phyloP scores from a whole-genome alignment of 371 early-diverging fungal species.

The Actinomucor elegans region DNA sequence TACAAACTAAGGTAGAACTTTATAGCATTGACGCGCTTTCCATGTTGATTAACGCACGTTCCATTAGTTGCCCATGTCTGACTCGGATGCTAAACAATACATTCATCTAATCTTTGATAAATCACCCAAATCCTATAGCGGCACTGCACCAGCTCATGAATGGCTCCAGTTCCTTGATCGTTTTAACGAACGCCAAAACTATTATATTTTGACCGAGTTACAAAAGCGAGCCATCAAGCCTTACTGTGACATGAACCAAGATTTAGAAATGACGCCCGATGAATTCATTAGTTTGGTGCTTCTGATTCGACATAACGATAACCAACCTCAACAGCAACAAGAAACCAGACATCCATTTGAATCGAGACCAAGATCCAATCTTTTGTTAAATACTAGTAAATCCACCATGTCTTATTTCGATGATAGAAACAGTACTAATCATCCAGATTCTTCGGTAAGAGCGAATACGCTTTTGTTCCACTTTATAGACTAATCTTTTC shows the following conservation, averaged over 20 bases:
- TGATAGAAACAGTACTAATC: constrained; percentile 6
- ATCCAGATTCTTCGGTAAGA: too few species aligned
- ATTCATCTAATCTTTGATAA: constrained; percentile 5
- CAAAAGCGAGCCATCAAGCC: constrained; percentile 13
- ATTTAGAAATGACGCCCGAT: constrained; percentile 25
- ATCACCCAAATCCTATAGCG: background rate
- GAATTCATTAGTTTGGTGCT: constrained; percentile 9
- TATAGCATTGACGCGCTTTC: background rate
- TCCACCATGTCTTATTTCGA: background rate
- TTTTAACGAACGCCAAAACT: constrained; percentile 5
- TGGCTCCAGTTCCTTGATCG: constrained; percentile 17
- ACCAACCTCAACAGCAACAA: background rate
- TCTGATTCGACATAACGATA: constrained; percentile 1
- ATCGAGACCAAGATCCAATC: constrained; percentile 11
- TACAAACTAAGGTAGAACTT: too few species aligned
- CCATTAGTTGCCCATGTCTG: constrained; percentile 9
- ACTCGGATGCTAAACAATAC: constrained; percentile 6
- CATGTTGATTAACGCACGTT: too few species aligned
- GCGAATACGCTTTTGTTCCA: too few species aligned
- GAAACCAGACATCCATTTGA: background rate
- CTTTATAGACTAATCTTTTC: too few species aligned
- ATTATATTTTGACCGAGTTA: constrained; percentile 15
- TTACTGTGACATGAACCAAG: constrained; percentile 13
- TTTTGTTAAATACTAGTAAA: too few species aligned
- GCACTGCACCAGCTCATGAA: constrained; percentile 16